Conservation (phyloP, 768 basidiomycete species). For the Kwoniella sp. region DNA sequence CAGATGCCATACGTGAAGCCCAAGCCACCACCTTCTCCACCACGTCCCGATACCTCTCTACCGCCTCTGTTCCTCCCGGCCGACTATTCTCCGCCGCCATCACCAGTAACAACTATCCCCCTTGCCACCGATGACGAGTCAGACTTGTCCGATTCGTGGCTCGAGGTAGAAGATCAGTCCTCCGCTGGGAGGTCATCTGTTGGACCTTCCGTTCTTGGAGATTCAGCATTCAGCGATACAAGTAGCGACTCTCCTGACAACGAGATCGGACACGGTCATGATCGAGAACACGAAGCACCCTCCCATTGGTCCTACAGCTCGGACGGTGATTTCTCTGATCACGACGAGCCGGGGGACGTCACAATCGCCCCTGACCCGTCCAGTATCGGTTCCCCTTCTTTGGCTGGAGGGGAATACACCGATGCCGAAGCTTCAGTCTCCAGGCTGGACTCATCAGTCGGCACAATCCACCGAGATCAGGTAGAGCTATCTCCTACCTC, state of each 20-base stretch:
- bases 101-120: conserved; percentile 12
- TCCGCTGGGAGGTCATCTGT: conserved; percentile 10
- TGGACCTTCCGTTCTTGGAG: conserved; percentile 21
- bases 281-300: conserved; percentile 14
- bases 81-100: conserved; percentile 13
- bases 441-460: conserved; percentile 18
- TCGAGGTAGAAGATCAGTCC: conserved; percentile 13
- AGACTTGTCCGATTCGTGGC: conserved; percentile 20
- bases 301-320: conserved; percentile 15
- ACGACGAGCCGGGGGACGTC: conserved; percentile 7
- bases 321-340: conserved; percentile 14
- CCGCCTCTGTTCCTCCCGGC: neutral
- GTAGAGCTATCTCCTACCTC: conserved; percentile 5
- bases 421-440: conserved; percentile 29
- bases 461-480: conserved; percentile 5
- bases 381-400: conserved; percentile 5
- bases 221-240: conserved; percentile 20
- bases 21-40: neutral
- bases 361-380: conserved; percentile 2
- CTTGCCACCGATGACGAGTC: conserved; percentile 21
- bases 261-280: conserved; percentile 14
- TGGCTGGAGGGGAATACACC: conserved; percentile 16
- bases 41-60: neutral
- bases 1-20: conserved; percentile 20
- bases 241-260: conserved; percentile 23